These are phyloP conservation scores for Gymnopus androsaceus DNA, from an alignment of 1,284 basidiomycete species.

Conservation along the genomic window DNA sequence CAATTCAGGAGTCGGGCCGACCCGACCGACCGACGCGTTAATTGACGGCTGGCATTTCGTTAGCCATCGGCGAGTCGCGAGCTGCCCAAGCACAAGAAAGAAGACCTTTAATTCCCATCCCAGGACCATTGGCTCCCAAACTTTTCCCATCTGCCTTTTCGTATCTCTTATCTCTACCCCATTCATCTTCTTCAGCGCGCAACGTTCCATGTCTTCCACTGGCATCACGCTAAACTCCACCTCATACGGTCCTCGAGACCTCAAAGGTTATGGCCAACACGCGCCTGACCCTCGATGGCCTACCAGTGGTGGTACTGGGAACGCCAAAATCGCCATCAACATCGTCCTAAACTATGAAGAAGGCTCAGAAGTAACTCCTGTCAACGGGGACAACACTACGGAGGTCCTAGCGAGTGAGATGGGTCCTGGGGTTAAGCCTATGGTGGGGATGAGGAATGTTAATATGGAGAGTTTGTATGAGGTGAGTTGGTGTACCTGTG, in stretches of 20 bases:
- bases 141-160: too few relatives aligned
- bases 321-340: constrained; percentile 17
- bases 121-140: too few relatives aligned
- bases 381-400: constrained; percentile 16
- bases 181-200: too few relatives aligned
- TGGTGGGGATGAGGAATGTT: constrained; percentile 14
- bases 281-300: constrained; percentile 18
- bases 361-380: constrained; percentile 14
- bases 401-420: constrained; percentile 14
- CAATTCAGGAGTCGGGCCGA: too few relatives aligned
- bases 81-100: too few relatives aligned
- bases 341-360: constrained; percentile 16
- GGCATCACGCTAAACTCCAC: background rate
- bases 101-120: too few relatives aligned
- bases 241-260: constrained; percentile 6
- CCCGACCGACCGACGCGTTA: too few relatives aligned
- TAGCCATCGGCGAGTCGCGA: too few relatives aligned
- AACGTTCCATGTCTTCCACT: background rate
- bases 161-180: too few relatives aligned
- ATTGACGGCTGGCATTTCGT: too few relatives aligned
- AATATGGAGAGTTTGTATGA: constrained; percentile 18
- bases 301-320: background rate
- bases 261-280: constrained; percentile 17
- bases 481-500: background rate
- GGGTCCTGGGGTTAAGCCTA: constrained; percentile 14